phyloP scores from a whole-genome alignment of 768 basidiomycete genomes.

The Trametes meyenii region DNA sequence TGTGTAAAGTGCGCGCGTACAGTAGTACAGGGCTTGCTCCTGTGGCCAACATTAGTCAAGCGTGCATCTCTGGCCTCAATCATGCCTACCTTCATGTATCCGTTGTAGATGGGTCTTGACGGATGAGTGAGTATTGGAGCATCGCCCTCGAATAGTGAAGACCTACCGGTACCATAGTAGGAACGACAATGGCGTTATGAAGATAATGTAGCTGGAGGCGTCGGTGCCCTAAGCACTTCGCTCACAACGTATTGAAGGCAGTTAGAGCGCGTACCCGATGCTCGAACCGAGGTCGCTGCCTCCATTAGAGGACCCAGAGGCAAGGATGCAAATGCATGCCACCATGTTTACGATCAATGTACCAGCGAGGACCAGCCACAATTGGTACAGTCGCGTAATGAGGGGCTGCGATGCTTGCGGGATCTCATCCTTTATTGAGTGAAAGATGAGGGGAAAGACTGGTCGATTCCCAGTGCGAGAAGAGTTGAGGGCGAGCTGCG shows the following conservation, averaged over 20 bases:
- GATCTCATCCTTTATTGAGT: slow-evolving; percentile 90
- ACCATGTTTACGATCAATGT: slow-evolving; percentile 90
- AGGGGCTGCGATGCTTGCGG: slow-evolving; percentile 78
- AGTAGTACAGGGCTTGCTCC: slow-evolving; percentile 95
- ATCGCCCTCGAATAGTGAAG: background rate
- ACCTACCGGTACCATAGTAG: slow-evolving; percentile 92
- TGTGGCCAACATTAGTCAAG: slow-evolving; percentile 40
- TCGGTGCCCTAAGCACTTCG: background rate
- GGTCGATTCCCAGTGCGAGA: background rate
- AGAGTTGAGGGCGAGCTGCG: background rate
- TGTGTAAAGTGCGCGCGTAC: slow-evolving; percentile 48
- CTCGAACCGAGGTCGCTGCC: slow-evolving; percentile 81
- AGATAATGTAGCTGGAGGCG: slow-evolving; percentile 65
- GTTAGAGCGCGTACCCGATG: slow-evolving; percentile 60
- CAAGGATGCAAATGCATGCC: slow-evolving; percentile 84
- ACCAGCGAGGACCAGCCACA: slow-evolving; percentile 88
- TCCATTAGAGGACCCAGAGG: slow-evolving; percentile 74
- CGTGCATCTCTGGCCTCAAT: slow-evolving; percentile 11
- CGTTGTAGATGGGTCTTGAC: slow-evolving; percentile 90
- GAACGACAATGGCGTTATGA: slow-evolving; percentile 82
- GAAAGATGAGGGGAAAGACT: slow-evolving; percentile 95
- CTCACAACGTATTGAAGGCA: background rate
- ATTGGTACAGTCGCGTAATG: slow-evolving; percentile 84
- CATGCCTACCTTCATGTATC: slow-evolving; percentile 85
- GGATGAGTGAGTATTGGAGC: background rate